Conservation (phyloP, 495 filamentous ascomycete species). For the Clohesyomyces aquaticus region DNA sequence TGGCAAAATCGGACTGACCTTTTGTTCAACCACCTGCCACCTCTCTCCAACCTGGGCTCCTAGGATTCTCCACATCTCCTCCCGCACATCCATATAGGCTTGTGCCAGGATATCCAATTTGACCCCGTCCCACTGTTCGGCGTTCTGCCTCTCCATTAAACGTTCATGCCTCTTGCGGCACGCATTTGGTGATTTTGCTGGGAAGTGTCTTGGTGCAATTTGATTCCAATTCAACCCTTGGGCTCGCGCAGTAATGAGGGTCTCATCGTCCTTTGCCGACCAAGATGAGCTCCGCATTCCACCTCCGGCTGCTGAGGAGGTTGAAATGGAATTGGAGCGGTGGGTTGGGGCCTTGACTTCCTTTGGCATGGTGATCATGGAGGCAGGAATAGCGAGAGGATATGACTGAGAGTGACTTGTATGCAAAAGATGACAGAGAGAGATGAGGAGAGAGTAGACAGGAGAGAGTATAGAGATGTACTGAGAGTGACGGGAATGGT, state of each 20-base stretch:
- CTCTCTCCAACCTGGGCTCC: conserved; percentile 65
- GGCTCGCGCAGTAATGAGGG: conserved; percentile 63
- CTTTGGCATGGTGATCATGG: conserved; percentile 43
- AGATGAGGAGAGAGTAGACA: conserved; percentile 5
- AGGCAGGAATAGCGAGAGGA: conserved; percentile 9
- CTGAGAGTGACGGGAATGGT: not conserved
- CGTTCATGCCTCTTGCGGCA: conserved; percentile 79
- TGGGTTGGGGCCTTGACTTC: conserved; percentile 28
- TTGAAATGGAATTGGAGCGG: conserved; percentile 28
- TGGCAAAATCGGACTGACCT: conserved; percentile 59
- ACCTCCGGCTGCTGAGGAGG: conserved; percentile 29
- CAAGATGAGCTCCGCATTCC: conserved; percentile 51
- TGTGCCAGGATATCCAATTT: conserved; percentile 68
- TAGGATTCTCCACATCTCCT: conserved; percentile 71
- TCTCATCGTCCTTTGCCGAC: conserved; percentile 66
- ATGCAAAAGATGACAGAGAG: conserved; percentile 1
- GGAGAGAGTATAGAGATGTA: not conserved
- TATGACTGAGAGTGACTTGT: conserved; percentile 8
- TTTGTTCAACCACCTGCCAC: conserved; percentile 70
- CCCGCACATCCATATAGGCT: conserved; percentile 68
- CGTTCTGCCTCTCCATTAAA: conserved; percentile 66
- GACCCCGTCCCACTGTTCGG: conserved; percentile 68
- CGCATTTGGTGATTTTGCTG: conserved; percentile 73
- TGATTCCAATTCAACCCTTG: conserved; percentile 72
- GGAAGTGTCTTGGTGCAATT: conserved; percentile 70